Evolutionary conservation across 2,329 filamentous ascomycete species (phyloP).

Genomic region (Aspergillus chevalieri): DNA sequence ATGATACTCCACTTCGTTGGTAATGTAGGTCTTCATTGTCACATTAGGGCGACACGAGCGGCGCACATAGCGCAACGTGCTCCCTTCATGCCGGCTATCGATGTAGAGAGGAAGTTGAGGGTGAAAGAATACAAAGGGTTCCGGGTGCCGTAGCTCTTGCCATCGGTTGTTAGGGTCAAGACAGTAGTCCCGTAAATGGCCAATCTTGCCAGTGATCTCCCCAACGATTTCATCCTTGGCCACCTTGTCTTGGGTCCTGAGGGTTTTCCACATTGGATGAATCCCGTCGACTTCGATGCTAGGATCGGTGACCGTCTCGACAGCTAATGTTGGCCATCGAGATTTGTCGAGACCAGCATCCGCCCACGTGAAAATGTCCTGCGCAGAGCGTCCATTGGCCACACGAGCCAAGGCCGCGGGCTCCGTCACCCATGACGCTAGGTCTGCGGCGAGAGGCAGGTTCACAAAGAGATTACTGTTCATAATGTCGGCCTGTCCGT

Average conservation of each 20-base stretch:
- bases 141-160: slow-evolving; percentile 54
- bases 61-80: slow-evolving; percentile 77
- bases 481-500: slow-evolving; percentile 48
- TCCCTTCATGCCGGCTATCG: slow-evolving; percentile 83
- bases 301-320: slow-evolving; percentile 49
- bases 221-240: slow-evolving; percentile 53
- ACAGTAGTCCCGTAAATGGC: slow-evolving; percentile 67
- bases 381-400: slow-evolving; percentile 55
- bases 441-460: slow-evolving; percentile 65
- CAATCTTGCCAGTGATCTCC: slow-evolving; percentile 72
- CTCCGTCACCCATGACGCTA: slow-evolving; percentile 74
- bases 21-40: slow-evolving; percentile 78
- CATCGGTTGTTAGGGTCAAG: slow-evolving; percentile 60
- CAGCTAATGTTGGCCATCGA: slow-evolving; percentile 47
- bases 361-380: slow-evolving; percentile 65
- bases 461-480: slow-evolving; percentile 73
- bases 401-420: slow-evolving; percentile 62
- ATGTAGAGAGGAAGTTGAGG: slow-evolving; percentile 85
- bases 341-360: slow-evolving; percentile 51
- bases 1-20: slow-evolving; percentile 71
- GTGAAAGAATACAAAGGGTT: slow-evolving; percentile 80
- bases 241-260: slow-evolving; percentile 49
- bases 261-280: slow-evolving; percentile 61
- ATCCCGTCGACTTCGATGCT: slow-evolving; percentile 47
- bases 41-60: slow-evolving; percentile 89